Percentiles rank a stretch among this genome's conserved stretches.
phyloP scores from a whole-genome alignment of 2,329 filamentous ascomycete genomes.

The Cytospora chrysosperma region DNA sequence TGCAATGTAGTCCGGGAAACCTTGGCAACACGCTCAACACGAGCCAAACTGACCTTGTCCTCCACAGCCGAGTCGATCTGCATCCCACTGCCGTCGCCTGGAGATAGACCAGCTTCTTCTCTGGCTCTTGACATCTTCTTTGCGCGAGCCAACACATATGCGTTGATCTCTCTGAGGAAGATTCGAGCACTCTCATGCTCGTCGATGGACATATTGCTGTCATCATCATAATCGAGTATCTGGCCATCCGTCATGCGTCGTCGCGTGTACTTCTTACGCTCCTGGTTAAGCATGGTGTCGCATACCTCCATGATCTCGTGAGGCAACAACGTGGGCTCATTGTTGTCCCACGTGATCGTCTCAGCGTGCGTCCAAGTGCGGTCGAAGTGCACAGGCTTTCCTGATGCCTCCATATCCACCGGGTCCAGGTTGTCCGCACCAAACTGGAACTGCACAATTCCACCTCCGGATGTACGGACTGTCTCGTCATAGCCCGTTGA shows the following conservation, averaged over 20 bases:
- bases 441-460: slow-evolving; percentile 95
- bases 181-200: slow-evolving; percentile 79
- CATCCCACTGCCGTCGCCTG: slow-evolving; percentile 32
- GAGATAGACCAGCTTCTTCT: slow-evolving; percentile 49
- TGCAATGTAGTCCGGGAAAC: slow-evolving; percentile 72
- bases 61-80: slow-evolving; percentile 29
- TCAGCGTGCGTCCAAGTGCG: slow-evolving; percentile 84
- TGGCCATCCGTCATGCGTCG: slow-evolving; percentile 62
- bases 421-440: slow-evolving; percentile 95
- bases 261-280: slow-evolving; percentile 64
- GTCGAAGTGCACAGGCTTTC: slow-evolving; percentile 87
- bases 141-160: slow-evolving; percentile 65
- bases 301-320: slow-evolving; percentile 71
- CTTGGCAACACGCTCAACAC: slow-evolving; percentile 75
- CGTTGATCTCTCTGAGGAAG: slow-evolving; percentile 76
- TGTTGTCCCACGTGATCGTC: slow-evolving; percentile 75
- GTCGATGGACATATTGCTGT: slow-evolving; percentile 67
- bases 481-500: slow-evolving; percentile 94
- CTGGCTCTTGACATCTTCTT: slow-evolving; percentile 58
- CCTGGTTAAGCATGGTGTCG: slow-evolving; percentile 62
- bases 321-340: slow-evolving; percentile 70
- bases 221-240: slow-evolving; percentile 67
- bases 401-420: slow-evolving; percentile 94
- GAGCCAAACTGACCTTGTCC: slow-evolving; percentile 37
- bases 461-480: slow-evolving; percentile 83